phyloP scores from a whole-genome alignment of 129 eudicot species.

The Saposhnikovia divaricata region DNA sequence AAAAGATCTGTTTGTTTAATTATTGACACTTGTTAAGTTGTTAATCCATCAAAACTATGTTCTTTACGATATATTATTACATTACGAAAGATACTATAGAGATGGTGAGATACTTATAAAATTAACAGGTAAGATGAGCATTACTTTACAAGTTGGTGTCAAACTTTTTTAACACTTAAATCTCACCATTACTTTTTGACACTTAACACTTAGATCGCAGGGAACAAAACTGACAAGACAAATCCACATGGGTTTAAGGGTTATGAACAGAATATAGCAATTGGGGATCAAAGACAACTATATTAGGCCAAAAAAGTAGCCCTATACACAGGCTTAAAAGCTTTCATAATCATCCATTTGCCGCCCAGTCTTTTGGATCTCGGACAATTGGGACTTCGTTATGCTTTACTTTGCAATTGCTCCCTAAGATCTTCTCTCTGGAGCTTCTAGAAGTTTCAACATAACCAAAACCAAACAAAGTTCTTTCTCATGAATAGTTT shows the following conservation, averaged over 20 bases:
- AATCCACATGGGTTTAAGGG: not conserved
- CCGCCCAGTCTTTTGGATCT: too few species aligned
- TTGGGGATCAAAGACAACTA: not conserved
- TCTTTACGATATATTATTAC: not conserved
- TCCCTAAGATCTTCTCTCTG: not conserved
- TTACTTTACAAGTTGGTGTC: not conserved
- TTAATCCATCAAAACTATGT: not conserved
- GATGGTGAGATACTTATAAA: not conserved
- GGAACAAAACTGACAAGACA: not conserved
- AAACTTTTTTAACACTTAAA: too few species aligned
- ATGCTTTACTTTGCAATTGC: not conserved
- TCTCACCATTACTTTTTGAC: too few species aligned
- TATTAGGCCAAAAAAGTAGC: not conserved
- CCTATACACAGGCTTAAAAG: not conserved
- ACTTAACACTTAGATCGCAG: not conserved
- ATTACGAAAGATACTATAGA: not conserved
- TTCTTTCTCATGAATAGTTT: not conserved
- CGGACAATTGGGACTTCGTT: not conserved
- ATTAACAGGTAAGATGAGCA: not conserved
- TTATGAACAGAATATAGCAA: not conserved
- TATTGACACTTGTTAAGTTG: not conserved
- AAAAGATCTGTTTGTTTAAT: not conserved
- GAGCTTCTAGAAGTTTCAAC: not conserved
- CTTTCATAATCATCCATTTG: not conserved
- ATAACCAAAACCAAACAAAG: not conserved